Percentiles rank a stretch among this genome's conserved stretches.
phyloP scores from a whole-genome alignment of 257 asterid genomes.

The Scutellaria minor region DNA sequence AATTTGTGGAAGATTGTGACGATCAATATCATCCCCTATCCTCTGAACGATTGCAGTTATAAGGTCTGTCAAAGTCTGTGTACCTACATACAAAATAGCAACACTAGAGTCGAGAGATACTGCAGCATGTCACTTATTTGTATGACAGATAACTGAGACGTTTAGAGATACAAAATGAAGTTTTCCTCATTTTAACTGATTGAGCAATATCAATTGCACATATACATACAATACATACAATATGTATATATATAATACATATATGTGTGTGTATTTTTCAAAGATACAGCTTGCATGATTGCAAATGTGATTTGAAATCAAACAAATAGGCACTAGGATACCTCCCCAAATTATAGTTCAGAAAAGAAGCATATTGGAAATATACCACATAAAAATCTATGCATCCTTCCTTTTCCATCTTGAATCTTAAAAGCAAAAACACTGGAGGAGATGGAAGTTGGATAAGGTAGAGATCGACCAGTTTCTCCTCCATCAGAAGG shows the following conservation, averaged over 20 bases:
- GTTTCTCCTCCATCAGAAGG: constrained; percentile 81
- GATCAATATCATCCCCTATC: constrained; percentile 85
- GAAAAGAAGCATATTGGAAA: constrained; percentile 13
- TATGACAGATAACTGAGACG: neutral
- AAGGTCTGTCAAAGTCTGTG: constrained; percentile 71
- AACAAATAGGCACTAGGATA: neutral
- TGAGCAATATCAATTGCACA: neutral
- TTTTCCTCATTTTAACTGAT: constrained; percentile 18
- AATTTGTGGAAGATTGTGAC: constrained; percentile 84
- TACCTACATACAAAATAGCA: constrained; percentile 49
- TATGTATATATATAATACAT: too few relatives aligned
- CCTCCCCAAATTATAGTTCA: neutral
- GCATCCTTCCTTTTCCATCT: constrained; percentile 90
- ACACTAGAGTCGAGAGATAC: constrained; percentile 24
- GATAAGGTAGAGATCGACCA: constrained; percentile 61
- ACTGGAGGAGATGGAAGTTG: constrained; percentile 57
- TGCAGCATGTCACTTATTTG: constrained; percentile 1
- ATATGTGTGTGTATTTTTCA: neutral
- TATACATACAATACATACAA: neutral
- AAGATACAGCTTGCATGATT: neutral
- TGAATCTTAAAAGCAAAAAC: constrained; percentile 85
- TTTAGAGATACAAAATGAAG: neutral
- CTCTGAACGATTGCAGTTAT: constrained; percentile 91
- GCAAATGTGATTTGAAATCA: constrained; percentile 20
- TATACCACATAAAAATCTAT: constrained; percentile 85